phyloP scores from a whole-genome alignment of 1,139 yeast species.

The Entelexis sorbosivorans region DNA sequence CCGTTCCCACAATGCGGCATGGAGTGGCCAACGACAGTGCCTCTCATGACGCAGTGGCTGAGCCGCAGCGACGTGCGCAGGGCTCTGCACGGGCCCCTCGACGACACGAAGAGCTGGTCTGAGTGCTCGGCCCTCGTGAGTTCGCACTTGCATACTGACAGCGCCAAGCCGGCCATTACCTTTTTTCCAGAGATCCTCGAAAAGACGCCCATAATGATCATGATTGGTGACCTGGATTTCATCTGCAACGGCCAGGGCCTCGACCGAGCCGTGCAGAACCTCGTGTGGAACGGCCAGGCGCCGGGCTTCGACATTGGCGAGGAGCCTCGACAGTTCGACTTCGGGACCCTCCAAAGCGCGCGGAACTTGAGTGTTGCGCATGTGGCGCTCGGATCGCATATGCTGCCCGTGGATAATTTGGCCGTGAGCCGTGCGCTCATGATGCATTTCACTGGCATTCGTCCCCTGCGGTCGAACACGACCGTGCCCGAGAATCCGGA shows the following conservation, averaged over 20 bases:
- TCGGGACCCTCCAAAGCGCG: conserved; percentile 30
- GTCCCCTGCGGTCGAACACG: not conserved
- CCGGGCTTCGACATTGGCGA: conserved; percentile 7
- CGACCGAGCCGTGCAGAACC: conserved; percentile 47
- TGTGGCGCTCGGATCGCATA: conserved; percentile 71
- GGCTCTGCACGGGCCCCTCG: conserved; percentile 37
- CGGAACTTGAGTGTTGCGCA: conserved; percentile 69
- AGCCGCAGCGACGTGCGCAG: conserved; percentile 44
- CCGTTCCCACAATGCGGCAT: conserved; percentile 78
- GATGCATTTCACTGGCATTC: conserved; percentile 27
- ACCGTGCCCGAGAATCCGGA: not conserved
- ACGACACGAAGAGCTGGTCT: conserved; percentile 41
- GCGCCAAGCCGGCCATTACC: not conserved
- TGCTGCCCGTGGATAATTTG: conserved; percentile 87
- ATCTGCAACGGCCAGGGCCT: conserved; percentile 80
- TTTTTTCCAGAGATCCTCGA: conserved; percentile 55
- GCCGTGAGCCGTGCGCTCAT: conserved; percentile 29
- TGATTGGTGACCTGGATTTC: conserved; percentile 80
- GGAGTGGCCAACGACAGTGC: conserved; percentile 84
- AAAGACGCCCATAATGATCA: conserved; percentile 55
- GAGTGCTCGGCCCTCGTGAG: conserved; percentile 63
- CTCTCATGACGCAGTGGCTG: conserved; percentile 50
- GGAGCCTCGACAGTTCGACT: not conserved
- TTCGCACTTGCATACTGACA: conserved; percentile 38
- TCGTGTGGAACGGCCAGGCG: conserved; percentile 42